Evolutionary conservation across 306 rosid genomes (phyloP).

Genomic region (Vicia sativa): DNA sequence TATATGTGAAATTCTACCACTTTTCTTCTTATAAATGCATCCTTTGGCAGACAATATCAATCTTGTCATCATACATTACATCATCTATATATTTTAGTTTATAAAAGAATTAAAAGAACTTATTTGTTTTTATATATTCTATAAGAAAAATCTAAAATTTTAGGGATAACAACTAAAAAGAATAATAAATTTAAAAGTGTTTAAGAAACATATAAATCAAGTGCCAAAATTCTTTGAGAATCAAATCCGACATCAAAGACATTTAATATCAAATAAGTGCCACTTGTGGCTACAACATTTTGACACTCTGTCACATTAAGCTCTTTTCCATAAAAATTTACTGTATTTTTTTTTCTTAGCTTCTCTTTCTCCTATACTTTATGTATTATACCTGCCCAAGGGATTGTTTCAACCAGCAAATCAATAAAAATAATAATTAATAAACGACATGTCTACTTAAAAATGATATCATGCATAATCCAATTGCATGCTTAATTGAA

Average conservation of each 20-base stretch:
- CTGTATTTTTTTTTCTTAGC: background rate
- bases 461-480: slow-evolving; percentile 13
- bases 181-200: background rate
- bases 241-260: slow-evolving; percentile 24
- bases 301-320: slow-evolving; percentile 6
- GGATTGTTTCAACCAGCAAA: slow-evolving; percentile 21
- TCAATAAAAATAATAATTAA: background rate
- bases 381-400: background rate
- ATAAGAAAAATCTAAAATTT: no score
- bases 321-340: background rate
- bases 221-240: slow-evolving; percentile 29
- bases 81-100: no score
- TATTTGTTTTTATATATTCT: no score
- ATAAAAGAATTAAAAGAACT: no score
- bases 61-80: no score
- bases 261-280: background rate
- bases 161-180: no score
- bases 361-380: background rate
- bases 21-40: no score
- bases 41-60: no score
- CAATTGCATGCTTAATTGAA: slow-evolving; percentile 12
- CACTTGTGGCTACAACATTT: slow-evolving; percentile 16
- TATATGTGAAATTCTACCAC: no score
- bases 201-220: background rate
- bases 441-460: background rate